Percentiles rank a stretch among this genome's conserved stretches.
These are phyloP conservation scores for Euclidium syriacum DNA, from an alignment of 345 rosid species.

Conservation along the genomic window DNA sequence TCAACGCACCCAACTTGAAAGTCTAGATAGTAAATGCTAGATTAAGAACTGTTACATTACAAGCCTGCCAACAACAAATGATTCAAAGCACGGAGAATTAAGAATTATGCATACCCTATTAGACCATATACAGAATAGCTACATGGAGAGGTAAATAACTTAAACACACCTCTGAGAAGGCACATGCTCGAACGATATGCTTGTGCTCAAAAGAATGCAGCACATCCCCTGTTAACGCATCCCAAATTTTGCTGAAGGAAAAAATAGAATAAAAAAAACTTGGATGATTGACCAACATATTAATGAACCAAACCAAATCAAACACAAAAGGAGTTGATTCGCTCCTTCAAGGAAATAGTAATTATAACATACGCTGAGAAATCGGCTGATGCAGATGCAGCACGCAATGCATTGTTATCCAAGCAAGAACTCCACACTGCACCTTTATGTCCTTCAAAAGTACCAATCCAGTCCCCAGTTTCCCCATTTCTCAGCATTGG, in stretches of 20 bases:
- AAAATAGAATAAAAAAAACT: neutral
- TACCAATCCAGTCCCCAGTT: constrained; percentile 99
- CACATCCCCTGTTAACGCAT: constrained; percentile 84
- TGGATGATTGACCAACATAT: neutral
- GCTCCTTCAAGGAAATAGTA: too few relatives aligned
- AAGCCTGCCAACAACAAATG: neutral
- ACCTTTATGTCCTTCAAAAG: constrained; percentile 99
- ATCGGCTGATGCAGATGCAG: constrained; percentile 98
- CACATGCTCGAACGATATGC: constrained; percentile 85
- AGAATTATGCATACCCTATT: neutral
- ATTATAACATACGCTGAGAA: constrained; percentile 90
- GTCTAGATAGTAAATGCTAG: neutral
- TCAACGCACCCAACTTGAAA: neutral
- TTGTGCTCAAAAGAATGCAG: constrained; percentile 91
- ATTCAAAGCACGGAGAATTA: neutral
- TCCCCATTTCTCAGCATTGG: constrained; percentile 99
- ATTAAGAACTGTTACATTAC: neutral
- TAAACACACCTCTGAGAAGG: constrained; percentile 67
- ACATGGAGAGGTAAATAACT: neutral
- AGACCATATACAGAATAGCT: neutral
- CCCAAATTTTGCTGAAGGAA: constrained; percentile 70
- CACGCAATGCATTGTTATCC: constrained; percentile 79
- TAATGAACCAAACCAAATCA: neutral
- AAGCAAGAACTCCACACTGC: constrained; percentile 97
- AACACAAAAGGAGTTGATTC: too few relatives aligned